Conservation (phyloP, 1,139 yeast species). For the Lodderomyces theae region DNA sequence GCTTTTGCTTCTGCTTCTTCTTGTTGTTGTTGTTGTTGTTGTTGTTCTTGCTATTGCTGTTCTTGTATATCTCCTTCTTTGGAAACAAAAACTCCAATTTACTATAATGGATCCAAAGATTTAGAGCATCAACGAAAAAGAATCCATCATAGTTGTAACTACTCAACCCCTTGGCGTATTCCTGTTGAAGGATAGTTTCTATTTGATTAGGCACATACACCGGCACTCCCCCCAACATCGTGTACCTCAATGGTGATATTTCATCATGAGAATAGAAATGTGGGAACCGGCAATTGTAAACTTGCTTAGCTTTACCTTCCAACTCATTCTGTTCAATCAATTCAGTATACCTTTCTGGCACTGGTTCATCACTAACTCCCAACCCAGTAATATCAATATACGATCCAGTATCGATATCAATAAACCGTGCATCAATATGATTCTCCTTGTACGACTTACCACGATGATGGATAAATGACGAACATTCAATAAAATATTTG, state of each 20-base stretch:
- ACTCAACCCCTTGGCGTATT: conserved; percentile 23
- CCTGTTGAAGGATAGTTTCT: conserved; percentile 26
- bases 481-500: conserved; percentile 34
- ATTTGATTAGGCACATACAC: conserved; percentile 28
- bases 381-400: conserved; percentile 41
- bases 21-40: no score
- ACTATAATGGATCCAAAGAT: conserved; percentile 27
- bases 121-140: conserved; percentile 22
- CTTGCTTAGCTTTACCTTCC: conserved; percentile 19
- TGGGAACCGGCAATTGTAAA: conserved; percentile 31
- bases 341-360: conserved; percentile 22
- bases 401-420: conserved; percentile 40
- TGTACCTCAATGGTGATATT: conserved; percentile 30
- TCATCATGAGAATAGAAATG: conserved; percentile 36
- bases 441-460: conserved; percentile 28
- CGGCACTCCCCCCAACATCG: conserved; percentile 35
- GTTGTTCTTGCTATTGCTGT: conserved; percentile 11
- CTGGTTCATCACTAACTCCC: conserved; percentile 26
- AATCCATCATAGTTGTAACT: conserved; percentile 20
- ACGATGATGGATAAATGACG: conserved; percentile 33
- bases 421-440: conserved; percentile 41
- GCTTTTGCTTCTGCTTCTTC: conserved; percentile 12
- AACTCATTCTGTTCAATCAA: conserved; percentile 17
- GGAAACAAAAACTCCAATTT: conserved; percentile 19
- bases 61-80: conserved; percentile 10